phyloP scores from a whole-genome alignment of 192 early-diverging fungal species.

The Spizellomyces punctatus region DNA sequence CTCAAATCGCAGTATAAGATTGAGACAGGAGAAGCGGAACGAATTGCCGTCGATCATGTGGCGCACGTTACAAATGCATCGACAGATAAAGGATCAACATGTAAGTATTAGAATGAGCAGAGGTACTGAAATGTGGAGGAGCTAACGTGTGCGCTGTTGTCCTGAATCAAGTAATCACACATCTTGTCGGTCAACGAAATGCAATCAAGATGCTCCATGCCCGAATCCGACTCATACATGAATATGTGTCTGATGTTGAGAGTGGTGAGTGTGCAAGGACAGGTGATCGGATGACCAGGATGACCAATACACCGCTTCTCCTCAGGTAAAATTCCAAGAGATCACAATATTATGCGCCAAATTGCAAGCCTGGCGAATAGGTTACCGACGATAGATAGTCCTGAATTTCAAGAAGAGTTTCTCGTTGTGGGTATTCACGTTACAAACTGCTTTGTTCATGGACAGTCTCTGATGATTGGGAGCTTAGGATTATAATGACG shows the following conservation, averaged over 20 bases:
- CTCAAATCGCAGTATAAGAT: conserved; percentile 70
- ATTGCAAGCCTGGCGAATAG: conserved; percentile 73
- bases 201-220: conserved; percentile 82
- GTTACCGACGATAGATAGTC: conserved; percentile 67
- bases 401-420: conserved; percentile 74
- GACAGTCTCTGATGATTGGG: neutral
- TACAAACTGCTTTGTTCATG: neutral
- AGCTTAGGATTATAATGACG: conserved; percentile 79
- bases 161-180: conserved; percentile 58
- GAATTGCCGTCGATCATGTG: conserved; percentile 86
- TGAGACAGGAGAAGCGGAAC: conserved; percentile 84
- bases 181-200: conserved; percentile 73
- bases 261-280: conserved; percentile 43
- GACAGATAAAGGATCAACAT: conserved; percentile 54
- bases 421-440: conserved; percentile 54
- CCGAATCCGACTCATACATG: conserved; percentile 66
- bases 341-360: conserved; percentile 77
- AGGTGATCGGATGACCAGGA: too few species aligned
- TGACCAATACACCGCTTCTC: neutral
- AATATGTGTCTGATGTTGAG: conserved; percentile 75
- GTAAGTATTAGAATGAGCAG: conserved; percentile 40
- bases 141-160: neutral
- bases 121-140: neutral
- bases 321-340: conserved; percentile 58
- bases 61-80: conserved; percentile 63